A percentile compares a stretch with the other conserved stretches of the same genome.
Evolutionary conservation across 768 basidiomycete species (phyloP).

Genomic region (Panellus pusillus): DNA sequence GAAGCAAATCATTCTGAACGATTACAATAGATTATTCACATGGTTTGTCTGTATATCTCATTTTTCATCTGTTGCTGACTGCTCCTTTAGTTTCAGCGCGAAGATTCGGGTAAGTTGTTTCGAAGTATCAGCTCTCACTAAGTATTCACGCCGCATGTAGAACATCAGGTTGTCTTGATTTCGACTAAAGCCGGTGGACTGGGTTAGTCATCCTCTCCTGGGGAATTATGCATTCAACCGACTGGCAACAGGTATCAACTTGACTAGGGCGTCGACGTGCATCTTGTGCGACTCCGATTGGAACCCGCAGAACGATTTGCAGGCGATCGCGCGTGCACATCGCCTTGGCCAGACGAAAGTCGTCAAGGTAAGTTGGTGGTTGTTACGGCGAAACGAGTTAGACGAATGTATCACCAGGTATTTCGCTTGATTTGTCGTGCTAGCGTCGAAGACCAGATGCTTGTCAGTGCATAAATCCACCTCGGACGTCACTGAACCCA

Average conservation of each 20-base stretch:
- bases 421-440: slow-evolving; percentile 68
- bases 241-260: slow-evolving; percentile 65
- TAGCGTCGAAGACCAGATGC: slow-evolving; percentile 76
- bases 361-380: slow-evolving; percentile 49
- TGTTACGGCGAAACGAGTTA: too few relatives aligned
- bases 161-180: slow-evolving; percentile 69
- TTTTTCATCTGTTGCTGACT: background rate
- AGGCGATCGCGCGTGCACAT: slow-evolving; percentile 85
- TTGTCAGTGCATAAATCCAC: slow-evolving; percentile 25
- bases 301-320: slow-evolving; percentile 78
- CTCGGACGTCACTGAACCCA: background rate
- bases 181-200: slow-evolving; percentile 74
- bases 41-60: slow-evolving; percentile 28
- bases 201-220: slow-evolving; percentile 39
- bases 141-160: slow-evolving; percentile 24
- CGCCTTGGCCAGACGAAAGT: slow-evolving; percentile 75
- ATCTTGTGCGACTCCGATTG: slow-evolving; percentile 77
- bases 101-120: slow-evolving; percentile 47
- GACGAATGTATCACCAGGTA: slow-evolving; percentile 39
- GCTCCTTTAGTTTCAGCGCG: slow-evolving; percentile 53
- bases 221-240: background rate
- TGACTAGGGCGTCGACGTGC: slow-evolving; percentile 78
- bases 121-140: too few relatives aligned
- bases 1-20: too few relatives aligned
- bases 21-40: slow-evolving; percentile 39